Percentiles rank a stretch among this genome's conserved stretches.
These are phyloP conservation scores for Aspergillus cejpii DNA, from an alignment of 2,329 filamentous ascomycete genomes.

Conservation along the genomic window DNA sequence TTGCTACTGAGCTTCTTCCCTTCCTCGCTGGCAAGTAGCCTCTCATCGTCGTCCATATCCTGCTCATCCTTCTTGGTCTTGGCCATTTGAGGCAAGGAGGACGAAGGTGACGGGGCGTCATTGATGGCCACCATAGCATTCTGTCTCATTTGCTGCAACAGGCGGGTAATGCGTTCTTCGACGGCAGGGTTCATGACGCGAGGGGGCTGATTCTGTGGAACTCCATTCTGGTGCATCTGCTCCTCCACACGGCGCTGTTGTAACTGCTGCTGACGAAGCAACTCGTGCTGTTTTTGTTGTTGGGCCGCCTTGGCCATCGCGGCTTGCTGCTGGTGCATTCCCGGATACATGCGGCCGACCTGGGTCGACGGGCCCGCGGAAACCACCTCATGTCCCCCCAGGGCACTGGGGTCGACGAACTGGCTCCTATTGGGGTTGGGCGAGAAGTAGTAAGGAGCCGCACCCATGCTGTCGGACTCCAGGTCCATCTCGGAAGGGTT, in stretches of 20 bases:
- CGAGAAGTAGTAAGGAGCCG: constrained; percentile 61
- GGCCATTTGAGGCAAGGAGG: constrained; percentile 57
- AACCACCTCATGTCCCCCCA: constrained; percentile 57
- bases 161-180: constrained; percentile 88
- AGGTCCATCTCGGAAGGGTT: constrained; percentile 56
- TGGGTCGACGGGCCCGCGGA: constrained; percentile 48
- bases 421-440: constrained; percentile 43
- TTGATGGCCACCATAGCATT: constrained; percentile 55
- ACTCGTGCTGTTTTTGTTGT: constrained; percentile 56
- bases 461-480: constrained; percentile 61
- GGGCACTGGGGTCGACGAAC: constrained; percentile 67
- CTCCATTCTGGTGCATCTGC: constrained; percentile 21
- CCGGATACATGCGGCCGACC: constrained; percentile 76
- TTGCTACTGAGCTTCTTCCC: constrained; percentile 99
- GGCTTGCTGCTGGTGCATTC: constrained; percentile 85
- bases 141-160: constrained; percentile 86
- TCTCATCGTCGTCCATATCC: constrained; percentile 97
- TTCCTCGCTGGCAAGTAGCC: constrained; percentile 88
- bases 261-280: constrained; percentile 52
- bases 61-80: constrained; percentile 88
- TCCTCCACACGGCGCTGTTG: constrained; percentile 25
- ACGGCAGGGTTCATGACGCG: constrained; percentile 59
- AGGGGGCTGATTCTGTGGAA: constrained; percentile 28
- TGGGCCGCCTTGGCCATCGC: constrained; percentile 68
- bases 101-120: constrained; percentile 35